Percentiles rank a stretch among this genome's conserved stretches.
These are phyloP conservation scores for Phytophthora macrochlamydospora DNA, from an alignment of 352 stramenopile genomes.

Conservation along the genomic window DNA sequence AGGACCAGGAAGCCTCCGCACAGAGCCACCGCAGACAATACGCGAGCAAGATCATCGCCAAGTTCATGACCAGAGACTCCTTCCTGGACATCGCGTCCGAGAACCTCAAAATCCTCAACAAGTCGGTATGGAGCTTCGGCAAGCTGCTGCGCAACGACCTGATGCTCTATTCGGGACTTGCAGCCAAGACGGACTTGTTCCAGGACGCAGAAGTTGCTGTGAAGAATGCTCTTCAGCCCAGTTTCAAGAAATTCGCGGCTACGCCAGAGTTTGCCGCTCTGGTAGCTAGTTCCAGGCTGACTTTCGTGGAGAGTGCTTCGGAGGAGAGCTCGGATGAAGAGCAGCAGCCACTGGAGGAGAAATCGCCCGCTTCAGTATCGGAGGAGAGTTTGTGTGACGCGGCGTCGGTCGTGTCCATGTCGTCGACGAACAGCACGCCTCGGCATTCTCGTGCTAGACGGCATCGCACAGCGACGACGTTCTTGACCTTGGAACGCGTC, in stretches of 20 bases:
- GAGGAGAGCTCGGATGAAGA: constrained; percentile 31
- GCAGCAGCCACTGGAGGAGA: constrained; percentile 16
- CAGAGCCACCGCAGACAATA: constrained; percentile 62
- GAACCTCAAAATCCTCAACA: constrained; percentile 79
- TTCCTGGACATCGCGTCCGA: constrained; percentile 84
- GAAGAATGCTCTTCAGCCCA: constrained; percentile 72
- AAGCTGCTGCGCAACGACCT: constrained; percentile 76
- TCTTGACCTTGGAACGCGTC: constrained; percentile 77
- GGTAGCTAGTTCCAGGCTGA: constrained; percentile 59
- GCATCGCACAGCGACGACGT: constrained; percentile 42
- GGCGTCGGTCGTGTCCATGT: constrained; percentile 9
- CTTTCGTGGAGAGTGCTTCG: constrained; percentile 34
- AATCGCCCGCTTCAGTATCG: constrained; percentile 2
- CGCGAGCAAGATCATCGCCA: constrained; percentile 86
- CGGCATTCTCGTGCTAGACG: constrained; percentile 14
- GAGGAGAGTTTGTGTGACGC: constrained; percentile 10
- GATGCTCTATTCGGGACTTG: constrained; percentile 73
- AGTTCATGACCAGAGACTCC: constrained; percentile 86
- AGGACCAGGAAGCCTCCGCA: constrained; percentile 26
- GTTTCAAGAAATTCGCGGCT: constrained; percentile 62
- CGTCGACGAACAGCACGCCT: constrained; percentile 27
- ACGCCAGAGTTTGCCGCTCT: constrained; percentile 66
- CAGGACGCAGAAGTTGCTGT: constrained; percentile 75
- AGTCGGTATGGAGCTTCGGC: constrained; percentile 82
- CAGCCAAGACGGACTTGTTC: constrained; percentile 81